Evolutionary conservation across 2,329 filamentous ascomycete species (phyloP).

Genomic region (Clarireedia sp.): DNA sequence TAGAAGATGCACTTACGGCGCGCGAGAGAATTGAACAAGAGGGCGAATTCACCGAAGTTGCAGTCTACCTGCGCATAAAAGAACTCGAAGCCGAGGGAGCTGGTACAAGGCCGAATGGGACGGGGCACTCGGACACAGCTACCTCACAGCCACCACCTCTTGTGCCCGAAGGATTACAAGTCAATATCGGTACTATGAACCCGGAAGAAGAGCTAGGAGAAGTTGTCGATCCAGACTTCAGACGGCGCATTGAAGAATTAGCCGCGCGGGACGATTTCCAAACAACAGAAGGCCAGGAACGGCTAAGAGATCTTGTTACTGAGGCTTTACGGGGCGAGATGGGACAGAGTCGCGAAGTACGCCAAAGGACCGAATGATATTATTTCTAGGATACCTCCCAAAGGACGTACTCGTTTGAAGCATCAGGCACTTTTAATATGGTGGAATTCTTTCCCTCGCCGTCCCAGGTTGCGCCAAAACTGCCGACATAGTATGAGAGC

Average conservation of each 20-base stretch:
- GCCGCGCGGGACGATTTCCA: conserved; percentile 78
- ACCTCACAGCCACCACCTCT: conserved; percentile 41
- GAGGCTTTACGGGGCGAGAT: conserved; percentile 69
- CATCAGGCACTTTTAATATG: conserved; percentile 43
- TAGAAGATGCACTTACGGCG: conserved; percentile 66
- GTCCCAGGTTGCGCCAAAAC: conserved; percentile 40
- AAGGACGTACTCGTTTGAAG: conserved; percentile 47
- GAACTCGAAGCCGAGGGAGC: conserved; percentile 20
- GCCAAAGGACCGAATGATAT: conserved; percentile 49
- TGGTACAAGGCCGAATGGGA: background rate
- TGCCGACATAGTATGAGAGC: conserved; percentile 47
- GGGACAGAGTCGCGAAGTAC: conserved; percentile 57
- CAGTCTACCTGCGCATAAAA: conserved; percentile 53
- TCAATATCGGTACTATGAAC: conserved; percentile 70
- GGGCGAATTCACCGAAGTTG: conserved; percentile 68
- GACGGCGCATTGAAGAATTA: conserved; percentile 79
- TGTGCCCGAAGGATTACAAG: conserved; percentile 65
- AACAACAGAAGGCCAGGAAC: conserved; percentile 68
- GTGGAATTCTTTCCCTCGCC: conserved; percentile 43
- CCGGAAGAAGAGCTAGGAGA: conserved; percentile 54
- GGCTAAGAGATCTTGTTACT: conserved; percentile 69
- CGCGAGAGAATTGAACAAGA: conserved; percentile 73
- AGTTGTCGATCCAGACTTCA: conserved; percentile 74
- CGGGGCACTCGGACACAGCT: background rate
- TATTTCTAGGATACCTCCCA: conserved; percentile 43